Conservation (phyloP, 495 filamentous ascomycete genomes). For the Corynascus novoguineensis region DNA sequence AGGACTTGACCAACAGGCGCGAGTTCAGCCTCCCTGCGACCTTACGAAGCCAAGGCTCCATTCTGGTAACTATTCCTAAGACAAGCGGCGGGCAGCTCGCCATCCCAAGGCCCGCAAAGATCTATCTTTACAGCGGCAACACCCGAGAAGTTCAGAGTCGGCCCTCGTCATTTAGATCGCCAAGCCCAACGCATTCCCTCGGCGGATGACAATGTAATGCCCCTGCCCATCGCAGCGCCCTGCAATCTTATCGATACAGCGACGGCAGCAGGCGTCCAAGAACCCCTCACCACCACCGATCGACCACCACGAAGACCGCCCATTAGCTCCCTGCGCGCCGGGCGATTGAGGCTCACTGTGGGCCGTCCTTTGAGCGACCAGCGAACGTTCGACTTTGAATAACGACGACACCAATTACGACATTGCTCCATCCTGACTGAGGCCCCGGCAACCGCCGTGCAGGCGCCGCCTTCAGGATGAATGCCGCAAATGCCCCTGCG, state of each 20-base stretch:
- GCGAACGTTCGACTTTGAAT: slow-evolving; percentile 17
- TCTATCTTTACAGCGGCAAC: slow-evolving; percentile 7
- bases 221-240: slow-evolving; percentile 11
- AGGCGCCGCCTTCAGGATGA: slow-evolving; percentile 29
- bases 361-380: slow-evolving; percentile 24
- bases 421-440: slow-evolving; percentile 5
- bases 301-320: too few relatives aligned
- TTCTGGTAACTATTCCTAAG: slow-evolving; percentile 7
- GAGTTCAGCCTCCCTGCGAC: too few relatives aligned
- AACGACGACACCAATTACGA: slow-evolving; percentile 13
- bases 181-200: not conserved
- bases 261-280: slow-evolving; percentile 11
- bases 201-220: slow-evolving; percentile 19
- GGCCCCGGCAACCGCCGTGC: slow-evolving; percentile 12
- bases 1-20: too few relatives aligned
- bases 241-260: slow-evolving; percentile 27
- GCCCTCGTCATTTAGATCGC: slow-evolving; percentile 3
- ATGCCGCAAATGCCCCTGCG: slow-evolving; percentile 47
- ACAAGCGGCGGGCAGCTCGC: not conserved
- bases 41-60: too few relatives aligned
- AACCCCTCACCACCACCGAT: slow-evolving; percentile 22
- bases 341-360: too few relatives aligned
- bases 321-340: too few relatives aligned
- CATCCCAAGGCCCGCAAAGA: not conserved
- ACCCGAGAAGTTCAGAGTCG: not conserved